Evolutionary conservation across 2,329 filamentous ascomycete genomes (phyloP).

Genomic region (Phialophora macrospora): DNA sequence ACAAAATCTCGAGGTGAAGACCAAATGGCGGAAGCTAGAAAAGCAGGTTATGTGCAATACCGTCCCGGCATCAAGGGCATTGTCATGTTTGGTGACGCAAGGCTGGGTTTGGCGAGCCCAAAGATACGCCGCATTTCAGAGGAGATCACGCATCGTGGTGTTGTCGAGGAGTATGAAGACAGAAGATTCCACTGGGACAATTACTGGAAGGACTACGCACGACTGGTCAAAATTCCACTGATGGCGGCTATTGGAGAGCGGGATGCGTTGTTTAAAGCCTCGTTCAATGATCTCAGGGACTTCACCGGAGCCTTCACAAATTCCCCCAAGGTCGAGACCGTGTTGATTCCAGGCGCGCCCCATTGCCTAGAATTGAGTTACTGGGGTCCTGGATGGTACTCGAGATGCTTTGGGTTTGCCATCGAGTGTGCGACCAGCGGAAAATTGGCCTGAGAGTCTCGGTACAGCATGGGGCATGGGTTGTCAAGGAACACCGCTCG

Average conservation of each 20-base stretch:
- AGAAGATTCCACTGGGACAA: constrained; percentile 7
- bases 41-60: constrained; percentile 5
- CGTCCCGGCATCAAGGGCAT: background rate
- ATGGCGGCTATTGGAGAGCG: constrained; percentile 13
- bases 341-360: constrained; percentile 3
- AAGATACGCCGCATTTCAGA: constrained; percentile 5
- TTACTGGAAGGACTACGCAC: constrained; percentile 16
- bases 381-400: constrained; percentile 15
- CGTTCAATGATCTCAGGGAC: background rate
- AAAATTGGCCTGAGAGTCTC: constrained; percentile 4
- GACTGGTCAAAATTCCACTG: constrained; percentile 11
- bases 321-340: constrained; percentile 12
- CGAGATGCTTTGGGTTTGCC: constrained; percentile 18
- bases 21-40: background rate
- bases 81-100: constrained; percentile 7
- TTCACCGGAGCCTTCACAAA: constrained; percentile 1
- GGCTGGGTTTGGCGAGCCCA: constrained; percentile 3
- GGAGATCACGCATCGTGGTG: background rate
- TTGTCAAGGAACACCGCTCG: background rate
- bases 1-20: constrained; percentile 3
- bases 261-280: constrained; percentile 6
- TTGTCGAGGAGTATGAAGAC: constrained; percentile 11
- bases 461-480: background rate
- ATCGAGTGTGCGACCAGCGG: constrained; percentile 15
- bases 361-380: constrained; percentile 18